Evolutionary conservation across 148 eudicot genomes (phyloP).

Genomic region (Rhododendron kiyosumense): DNA sequence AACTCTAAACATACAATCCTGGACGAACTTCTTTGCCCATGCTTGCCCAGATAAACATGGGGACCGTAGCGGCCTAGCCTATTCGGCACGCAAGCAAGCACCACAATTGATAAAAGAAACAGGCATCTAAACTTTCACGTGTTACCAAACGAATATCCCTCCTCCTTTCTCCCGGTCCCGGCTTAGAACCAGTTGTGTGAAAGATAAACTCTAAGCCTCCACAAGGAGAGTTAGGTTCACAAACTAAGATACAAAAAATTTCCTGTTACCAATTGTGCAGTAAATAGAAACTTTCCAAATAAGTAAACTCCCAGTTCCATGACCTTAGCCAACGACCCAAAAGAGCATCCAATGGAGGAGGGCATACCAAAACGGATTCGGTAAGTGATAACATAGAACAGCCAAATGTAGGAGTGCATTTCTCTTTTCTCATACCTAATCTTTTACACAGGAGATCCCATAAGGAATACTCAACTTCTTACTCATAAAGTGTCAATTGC

Average conservation of each 20-base stretch:
- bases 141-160: neutral
- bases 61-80: neutral
- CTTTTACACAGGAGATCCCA: neutral
- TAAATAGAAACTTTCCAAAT: neutral
- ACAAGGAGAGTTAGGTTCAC: neutral
- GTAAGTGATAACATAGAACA: no score
- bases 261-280: neutral
- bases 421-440: neutral
- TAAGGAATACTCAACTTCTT: neutral
- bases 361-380: neutral
- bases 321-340: neutral
- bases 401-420: neutral
- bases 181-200: no score
- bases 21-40: neutral
- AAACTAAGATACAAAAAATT: no score
- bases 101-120: neutral
- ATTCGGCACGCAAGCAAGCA: neutral
- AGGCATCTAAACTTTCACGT: neutral
- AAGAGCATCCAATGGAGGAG: neutral
- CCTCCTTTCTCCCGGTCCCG: neutral
- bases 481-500: neutral
- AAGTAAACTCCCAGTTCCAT: neutral
- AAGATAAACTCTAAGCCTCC: no score
- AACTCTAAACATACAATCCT: no score
- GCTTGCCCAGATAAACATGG: neutral